Conservation (phyloP, 192 early-diverging fungal species). For the Podila minutissima region DNA sequence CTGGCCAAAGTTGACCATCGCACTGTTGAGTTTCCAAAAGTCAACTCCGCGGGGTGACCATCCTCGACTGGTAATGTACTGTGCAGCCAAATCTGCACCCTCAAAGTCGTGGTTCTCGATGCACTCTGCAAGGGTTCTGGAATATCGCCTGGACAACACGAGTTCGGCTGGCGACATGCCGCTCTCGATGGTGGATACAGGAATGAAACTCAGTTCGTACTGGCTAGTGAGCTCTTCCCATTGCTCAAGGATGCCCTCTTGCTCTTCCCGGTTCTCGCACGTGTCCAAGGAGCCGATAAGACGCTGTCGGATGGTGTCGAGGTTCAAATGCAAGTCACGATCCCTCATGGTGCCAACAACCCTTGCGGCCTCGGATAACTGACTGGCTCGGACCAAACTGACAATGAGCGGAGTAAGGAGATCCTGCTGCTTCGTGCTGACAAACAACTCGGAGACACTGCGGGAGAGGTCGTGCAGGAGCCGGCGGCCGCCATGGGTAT, state of each 20-base stretch:
- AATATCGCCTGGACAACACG: background rate
- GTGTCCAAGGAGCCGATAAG: background rate
- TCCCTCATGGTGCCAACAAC: slow-evolving; percentile 22
- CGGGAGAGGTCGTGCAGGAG: slow-evolving; percentile 9
- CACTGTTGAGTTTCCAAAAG: slow-evolving; percentile 20
- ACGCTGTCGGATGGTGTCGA: slow-evolving; percentile 12
- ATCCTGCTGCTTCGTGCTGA: slow-evolving; percentile 3
- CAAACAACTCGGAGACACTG: slow-evolving; percentile 13
- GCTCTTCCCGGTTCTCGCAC: background rate
- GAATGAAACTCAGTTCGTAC: background rate
- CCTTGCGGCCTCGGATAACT: slow-evolving; percentile 20
- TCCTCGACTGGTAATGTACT: slow-evolving; percentile 13
- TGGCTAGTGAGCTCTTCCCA: slow-evolving; percentile 15
- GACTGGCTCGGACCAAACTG: background rate
- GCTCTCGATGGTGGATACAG: background rate
- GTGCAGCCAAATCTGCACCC: slow-evolving; percentile 13
- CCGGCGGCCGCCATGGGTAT: background rate
- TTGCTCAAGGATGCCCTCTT: slow-evolving; percentile 3
- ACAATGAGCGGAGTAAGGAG: slow-evolving; percentile 15
- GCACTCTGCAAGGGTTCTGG: background rate
- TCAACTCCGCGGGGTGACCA: slow-evolving; percentile 17
- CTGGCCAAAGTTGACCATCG: slow-evolving; percentile 19
- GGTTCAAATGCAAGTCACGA: background rate
- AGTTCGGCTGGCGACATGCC: background rate
- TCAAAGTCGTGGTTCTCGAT: slow-evolving; percentile 11